Conservation (phyloP, 148 eudicot species). For the Vaccinium darrowii region DNA sequence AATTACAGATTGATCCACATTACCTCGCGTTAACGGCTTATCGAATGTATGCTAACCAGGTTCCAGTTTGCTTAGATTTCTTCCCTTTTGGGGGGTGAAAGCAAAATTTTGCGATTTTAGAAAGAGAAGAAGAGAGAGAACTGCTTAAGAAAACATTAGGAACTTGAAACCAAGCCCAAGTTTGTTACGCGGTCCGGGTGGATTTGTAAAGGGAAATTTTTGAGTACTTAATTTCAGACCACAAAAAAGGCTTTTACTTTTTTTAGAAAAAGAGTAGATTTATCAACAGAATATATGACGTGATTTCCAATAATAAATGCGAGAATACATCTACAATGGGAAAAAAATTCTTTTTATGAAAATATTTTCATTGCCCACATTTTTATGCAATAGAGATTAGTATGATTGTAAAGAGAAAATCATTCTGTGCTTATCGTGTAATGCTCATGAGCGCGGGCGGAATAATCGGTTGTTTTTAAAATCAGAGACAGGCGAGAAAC, state of each 20-base stretch:
- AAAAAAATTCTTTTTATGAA: too few relatives aligned
- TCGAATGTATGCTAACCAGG: too few relatives aligned
- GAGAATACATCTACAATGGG: not conserved
- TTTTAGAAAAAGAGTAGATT: not conserved
- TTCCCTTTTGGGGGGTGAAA: not conserved
- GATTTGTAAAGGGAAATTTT: not conserved
- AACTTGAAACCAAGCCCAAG: not conserved
- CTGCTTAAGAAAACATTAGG: not conserved
- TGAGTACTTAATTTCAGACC: not conserved
- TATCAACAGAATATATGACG: not conserved
- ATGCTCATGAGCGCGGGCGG: not conserved
- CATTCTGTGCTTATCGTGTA: not conserved
- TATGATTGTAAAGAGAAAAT: not conserved
- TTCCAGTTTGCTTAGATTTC: slow-evolving; percentile 1
- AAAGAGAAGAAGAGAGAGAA: slow-evolving; percentile 9
- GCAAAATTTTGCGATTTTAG: not conserved
- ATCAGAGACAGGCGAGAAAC: not conserved
- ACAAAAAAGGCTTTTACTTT: slow-evolving; percentile 11
- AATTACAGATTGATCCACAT: slow-evolving; percentile 3
- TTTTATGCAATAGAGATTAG: not conserved
- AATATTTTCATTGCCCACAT: not conserved
- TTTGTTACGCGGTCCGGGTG: not conserved
- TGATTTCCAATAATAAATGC: not conserved
- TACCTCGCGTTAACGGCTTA: not conserved
- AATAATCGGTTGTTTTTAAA: not conserved